These are phyloP conservation scores for Flaveria trinervia DNA, from an alignment of 129 eudicot genomes.

Conservation along the genomic window DNA sequence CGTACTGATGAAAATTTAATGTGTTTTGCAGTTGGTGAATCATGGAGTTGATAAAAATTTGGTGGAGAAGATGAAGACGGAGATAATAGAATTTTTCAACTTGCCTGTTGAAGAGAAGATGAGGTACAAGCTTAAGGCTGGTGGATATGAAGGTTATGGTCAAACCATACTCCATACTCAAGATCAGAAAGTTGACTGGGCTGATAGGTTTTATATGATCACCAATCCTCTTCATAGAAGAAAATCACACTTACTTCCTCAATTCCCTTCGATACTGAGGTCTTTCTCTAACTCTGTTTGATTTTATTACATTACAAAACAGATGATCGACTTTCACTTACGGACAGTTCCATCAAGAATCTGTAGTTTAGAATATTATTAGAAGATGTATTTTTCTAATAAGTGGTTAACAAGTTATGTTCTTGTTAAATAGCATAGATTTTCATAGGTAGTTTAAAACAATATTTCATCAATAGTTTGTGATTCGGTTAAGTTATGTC, in stretches of 20 bases:
- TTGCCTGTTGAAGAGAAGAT: conserved; percentile 51
- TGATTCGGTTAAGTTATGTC: too few species aligned
- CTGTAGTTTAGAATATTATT: too few species aligned
- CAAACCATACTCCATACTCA: conserved; percentile 36
- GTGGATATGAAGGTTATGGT: conserved; percentile 65
- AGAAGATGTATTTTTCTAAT: too few species aligned
- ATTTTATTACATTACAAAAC: too few species aligned
- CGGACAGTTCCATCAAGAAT: too few species aligned
- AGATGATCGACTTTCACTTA: too few species aligned
- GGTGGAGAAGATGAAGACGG: conserved; percentile 45
- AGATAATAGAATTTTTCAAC: conserved; percentile 42
- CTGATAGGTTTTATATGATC: conserved; percentile 54
- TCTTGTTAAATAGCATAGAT: too few species aligned
- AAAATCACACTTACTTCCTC: conserved; percentile 53
- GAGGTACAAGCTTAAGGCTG: conserved; percentile 39
- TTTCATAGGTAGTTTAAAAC: too few species aligned
- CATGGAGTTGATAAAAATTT: conserved; percentile 49
- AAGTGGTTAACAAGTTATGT: too few species aligned
- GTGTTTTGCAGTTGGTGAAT: conserved; percentile 45
- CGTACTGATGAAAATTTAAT: not conserved
- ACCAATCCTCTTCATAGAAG: conserved; percentile 53
- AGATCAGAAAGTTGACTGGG: conserved; percentile 58
- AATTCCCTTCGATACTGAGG: conserved; percentile 56
- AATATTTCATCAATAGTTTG: too few species aligned
- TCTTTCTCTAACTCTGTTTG: not conserved